Evolutionary conservation across 2,329 filamentous ascomycete species (phyloP).

Genomic region (Nemania diffusa): DNA sequence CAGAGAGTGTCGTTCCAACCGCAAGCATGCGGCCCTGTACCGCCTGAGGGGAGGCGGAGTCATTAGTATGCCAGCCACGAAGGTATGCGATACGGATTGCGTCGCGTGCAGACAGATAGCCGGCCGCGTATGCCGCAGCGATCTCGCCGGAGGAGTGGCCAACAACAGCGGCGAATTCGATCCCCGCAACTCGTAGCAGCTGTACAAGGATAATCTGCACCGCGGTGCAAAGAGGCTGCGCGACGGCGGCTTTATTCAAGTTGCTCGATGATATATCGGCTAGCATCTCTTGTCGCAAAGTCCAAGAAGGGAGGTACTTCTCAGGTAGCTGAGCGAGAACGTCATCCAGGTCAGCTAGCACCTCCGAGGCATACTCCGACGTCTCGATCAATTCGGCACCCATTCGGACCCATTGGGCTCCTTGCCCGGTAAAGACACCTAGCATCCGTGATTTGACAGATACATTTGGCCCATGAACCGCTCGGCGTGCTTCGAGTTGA

Average conservation of each 20-base stretch:
- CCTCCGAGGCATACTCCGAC: not conserved
- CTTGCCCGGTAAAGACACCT: conserved; percentile 21
- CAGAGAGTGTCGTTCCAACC: conserved; percentile 48
- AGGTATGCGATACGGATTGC: conserved; percentile 11
- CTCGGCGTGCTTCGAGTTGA: not conserved
- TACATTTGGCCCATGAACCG: no score
- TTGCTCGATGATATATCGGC: not conserved
- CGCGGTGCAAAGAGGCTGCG: conserved; percentile 46
- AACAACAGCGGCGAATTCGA: conserved; percentile 7
- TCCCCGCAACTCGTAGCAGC: conserved; percentile 11
- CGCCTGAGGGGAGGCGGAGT: not conserved
- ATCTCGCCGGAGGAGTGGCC: conserved; percentile 25
- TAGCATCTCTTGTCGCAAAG: not conserved
- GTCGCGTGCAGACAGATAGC: not conserved
- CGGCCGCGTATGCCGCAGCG: conserved; percentile 11
- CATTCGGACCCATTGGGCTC: conserved; percentile 21
- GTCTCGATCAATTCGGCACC: not conserved
- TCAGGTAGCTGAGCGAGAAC: not conserved
- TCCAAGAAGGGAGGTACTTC: not conserved
- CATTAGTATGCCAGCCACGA: not conserved
- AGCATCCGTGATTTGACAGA: not conserved
- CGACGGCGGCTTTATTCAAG: not conserved
- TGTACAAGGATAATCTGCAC: conserved; percentile 37
- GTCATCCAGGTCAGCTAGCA: no score
- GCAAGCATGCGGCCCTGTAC: conserved; percentile 57